Evolutionary conservation across 2,329 filamentous ascomycete species (phyloP).

Genomic region (Fusarium denticulatum): DNA sequence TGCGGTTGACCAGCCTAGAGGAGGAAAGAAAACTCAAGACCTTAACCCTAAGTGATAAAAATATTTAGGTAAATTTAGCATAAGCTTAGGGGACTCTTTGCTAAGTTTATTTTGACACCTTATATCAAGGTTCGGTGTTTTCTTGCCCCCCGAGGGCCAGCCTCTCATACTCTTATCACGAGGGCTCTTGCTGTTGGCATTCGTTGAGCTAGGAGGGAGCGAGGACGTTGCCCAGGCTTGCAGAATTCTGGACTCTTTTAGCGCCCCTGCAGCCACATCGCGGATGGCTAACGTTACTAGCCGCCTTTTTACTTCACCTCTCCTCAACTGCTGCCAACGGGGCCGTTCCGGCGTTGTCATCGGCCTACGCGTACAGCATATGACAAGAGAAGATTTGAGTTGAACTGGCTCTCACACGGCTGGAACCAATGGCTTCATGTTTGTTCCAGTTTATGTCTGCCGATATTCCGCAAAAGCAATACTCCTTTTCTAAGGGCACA

Average conservation of each 20-base stretch:
- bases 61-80: no score
- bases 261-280: constrained; percentile 4
- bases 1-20: neutral
- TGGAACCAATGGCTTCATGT: neutral
- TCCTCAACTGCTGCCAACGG: neutral
- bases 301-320: neutral
- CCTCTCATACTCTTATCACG: neutral
- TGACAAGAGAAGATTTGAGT: neutral
- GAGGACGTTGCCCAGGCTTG: neutral
- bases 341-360: neutral
- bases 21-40: no score
- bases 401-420: neutral
- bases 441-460: constrained; percentile 2
- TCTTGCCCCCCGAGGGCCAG: no score
- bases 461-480: neutral
- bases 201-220: neutral
- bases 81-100: no score
- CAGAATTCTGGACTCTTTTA: constrained; percentile 10
- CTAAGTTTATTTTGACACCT: no score
- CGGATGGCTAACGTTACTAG: neutral
- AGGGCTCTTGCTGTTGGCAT: neutral
- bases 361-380: constrained; percentile 9
- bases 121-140: no score
- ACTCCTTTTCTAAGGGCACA: neutral
- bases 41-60: no score